phyloP scores from a whole-genome alignment of 1,284 basidiomycete species.

The Apiotrichum akiyoshidainum region DNA sequence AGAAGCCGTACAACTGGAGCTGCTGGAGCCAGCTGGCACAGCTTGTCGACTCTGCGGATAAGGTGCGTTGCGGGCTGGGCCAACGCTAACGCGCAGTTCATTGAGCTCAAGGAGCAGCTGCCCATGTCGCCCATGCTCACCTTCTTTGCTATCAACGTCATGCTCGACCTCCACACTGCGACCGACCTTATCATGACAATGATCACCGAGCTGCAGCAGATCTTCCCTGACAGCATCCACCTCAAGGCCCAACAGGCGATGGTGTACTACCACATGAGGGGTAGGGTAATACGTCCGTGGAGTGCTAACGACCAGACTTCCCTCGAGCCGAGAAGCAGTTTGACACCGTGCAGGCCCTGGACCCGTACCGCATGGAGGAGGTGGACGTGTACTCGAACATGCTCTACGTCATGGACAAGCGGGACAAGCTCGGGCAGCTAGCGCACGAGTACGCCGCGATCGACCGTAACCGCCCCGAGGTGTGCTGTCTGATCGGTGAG shows the following conservation, averaged over 20 bases:
- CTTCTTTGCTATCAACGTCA: constrained; percentile 84
- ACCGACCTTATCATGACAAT: constrained; percentile 70
- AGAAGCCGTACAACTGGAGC: constrained; percentile 94
- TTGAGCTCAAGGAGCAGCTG: constrained; percentile 47
- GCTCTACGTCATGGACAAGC: constrained; percentile 88
- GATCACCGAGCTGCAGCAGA: constrained; percentile 72
- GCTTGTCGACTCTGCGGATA: constrained; percentile 82
- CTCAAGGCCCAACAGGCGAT: constrained; percentile 80
- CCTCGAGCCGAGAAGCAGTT: constrained; percentile 77
- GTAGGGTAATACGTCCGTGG: constrained; percentile 56
- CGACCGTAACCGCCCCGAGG: constrained; percentile 87
- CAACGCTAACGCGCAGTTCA: constrained; percentile 36
- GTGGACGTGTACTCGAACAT: constrained; percentile 97
- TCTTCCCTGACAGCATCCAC: constrained; percentile 81
- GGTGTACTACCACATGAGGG: constrained; percentile 84
- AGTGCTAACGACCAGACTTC: constrained; percentile 64
- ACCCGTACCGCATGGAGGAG: constrained; percentile 89
- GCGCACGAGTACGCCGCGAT: constrained; percentile 85
- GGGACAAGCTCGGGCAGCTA: constrained; percentile 80
- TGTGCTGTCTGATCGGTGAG: constrained; percentile 89
- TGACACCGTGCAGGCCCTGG: constrained; percentile 70
- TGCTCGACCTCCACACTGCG: constrained; percentile 84
- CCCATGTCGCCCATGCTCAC: constrained; percentile 45
- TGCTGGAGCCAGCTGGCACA: constrained; percentile 78
- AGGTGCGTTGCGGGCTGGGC: constrained; percentile 57